Evolutionary conservation across 768 basidiomycete species (phyloP), one percentile per base, ranked within the genome.

Genomic region (Amanita rubescens): DNA sequence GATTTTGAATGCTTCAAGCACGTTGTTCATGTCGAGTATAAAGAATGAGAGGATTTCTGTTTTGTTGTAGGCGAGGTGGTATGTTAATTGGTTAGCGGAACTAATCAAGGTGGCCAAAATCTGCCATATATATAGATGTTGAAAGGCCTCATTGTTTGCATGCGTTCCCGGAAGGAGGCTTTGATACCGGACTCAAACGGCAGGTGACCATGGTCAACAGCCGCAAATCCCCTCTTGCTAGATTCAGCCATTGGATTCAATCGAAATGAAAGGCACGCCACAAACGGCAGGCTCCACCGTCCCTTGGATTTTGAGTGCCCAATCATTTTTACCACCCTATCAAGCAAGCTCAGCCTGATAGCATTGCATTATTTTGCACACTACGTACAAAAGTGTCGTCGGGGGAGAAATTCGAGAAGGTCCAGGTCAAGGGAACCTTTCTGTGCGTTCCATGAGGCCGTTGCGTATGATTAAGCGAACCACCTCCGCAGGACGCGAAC

Each of bases 1-100:
- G 64, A 87, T 74, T 69, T 85, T 88, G 78, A 90, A 90, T 51
- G 84, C 85, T 62, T 82, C 81, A 30, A 89, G 77, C 75, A 89
- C 80, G 24, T n/a, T n/a, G n/a, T 51, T 62, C 43, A 54, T 47
- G 41, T 48, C 34, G 37, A 38, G 43, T 42, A 45, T 7, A 44
- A 34, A 22, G 38, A 9, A 47, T 19, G 34, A 14, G 15, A 14
- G n/a, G 30, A 45, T 4, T 22, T 5, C 41, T 24, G 19, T 25
- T 12, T n/a, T 12, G 24, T 25, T 11, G 27, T 30, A 30, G 22
- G 24, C 42, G 22, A 48, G 48, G 17, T 9, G 10, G 35, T 17
- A 6, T 8, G 47, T 14, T 24, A 15, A 12, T n/a, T 20, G 32
- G 33, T 49, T 17, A 45, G 34, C 20, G 47, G 5, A 20, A 17